phyloP scores from a whole-genome alignment of 371 early-diverging fungal species.

The Rhizopus arrhizus region DNA sequence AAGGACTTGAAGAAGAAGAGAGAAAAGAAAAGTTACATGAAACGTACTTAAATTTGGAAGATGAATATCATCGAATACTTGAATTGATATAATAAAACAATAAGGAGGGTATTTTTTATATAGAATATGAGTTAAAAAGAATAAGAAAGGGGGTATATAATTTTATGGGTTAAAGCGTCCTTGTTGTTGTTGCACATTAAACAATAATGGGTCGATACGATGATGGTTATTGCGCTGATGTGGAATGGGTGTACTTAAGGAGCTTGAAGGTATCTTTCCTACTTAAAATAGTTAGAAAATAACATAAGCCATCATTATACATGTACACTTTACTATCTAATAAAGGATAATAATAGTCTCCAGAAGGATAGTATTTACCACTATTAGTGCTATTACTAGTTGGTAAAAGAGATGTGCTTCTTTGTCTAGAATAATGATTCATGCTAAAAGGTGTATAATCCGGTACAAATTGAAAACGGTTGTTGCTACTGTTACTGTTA shows the following conservation, averaged over 20 bases:
- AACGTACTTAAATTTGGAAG: constrained; percentile 72
- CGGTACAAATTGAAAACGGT: constrained; percentile 1
- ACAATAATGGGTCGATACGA: background rate
- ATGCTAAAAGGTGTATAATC: constrained; percentile 8
- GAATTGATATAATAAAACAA: constrained; percentile 34
- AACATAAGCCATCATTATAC: too few species aligned
- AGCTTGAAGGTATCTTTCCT: constrained; percentile 30
- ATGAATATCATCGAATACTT: constrained; percentile 78
- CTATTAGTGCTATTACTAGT: constrained; percentile 2
- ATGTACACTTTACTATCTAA: background rate
- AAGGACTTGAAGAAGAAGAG: constrained; percentile 65
- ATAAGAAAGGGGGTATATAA: constrained; percentile 1
- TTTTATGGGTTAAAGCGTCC: constrained; percentile 4
- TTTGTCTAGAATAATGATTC: constrained; percentile 27
- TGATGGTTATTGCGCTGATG: background rate
- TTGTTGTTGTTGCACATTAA: constrained; percentile 3
- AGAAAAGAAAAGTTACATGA: constrained; percentile 73
- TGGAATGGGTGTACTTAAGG: constrained; percentile 30
- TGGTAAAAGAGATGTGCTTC: constrained; percentile 28
- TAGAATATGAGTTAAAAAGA: background rate
- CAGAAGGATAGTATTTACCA: constrained; percentile 1
- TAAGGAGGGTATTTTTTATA: constrained; percentile 1
- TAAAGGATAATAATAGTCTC: background rate
- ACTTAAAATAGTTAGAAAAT: background rate
- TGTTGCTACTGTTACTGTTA: constrained; percentile 7